A percentile compares a stretch with the other conserved stretches of the same genome.
These are phyloP conservation scores for Scheffersomyces stambukii DNA, from an alignment of 1,139 yeast species.

Conservation along the genomic window DNA sequence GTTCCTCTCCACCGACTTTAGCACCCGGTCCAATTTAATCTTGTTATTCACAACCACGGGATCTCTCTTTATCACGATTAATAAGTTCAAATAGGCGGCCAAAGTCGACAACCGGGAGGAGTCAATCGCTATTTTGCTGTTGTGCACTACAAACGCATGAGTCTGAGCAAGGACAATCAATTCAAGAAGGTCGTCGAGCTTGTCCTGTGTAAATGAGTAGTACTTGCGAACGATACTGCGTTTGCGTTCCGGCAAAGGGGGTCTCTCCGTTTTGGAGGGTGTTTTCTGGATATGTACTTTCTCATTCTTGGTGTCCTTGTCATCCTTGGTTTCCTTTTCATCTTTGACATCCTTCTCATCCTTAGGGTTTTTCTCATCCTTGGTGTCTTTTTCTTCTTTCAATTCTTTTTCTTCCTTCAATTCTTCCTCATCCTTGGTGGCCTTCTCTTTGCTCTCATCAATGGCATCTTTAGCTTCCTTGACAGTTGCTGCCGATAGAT, in stretches of 20 bases:
- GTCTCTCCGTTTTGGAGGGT: slow-evolving; percentile 6
- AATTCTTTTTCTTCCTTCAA: no score
- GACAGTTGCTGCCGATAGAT: slow-evolving; percentile 5
- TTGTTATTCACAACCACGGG: slow-evolving; percentile 16
- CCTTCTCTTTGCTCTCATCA: slow-evolving; percentile 1
- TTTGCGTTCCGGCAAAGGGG: slow-evolving; percentile 18
- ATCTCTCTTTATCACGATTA: slow-evolving; percentile 39
- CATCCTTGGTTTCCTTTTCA: slow-evolving; percentile 1
- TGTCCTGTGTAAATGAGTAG: slow-evolving; percentile 32
- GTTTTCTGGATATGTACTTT: slow-evolving; percentile 1
- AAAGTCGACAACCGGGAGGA: slow-evolving; percentile 37
- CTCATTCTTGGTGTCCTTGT: slow-evolving; percentile 2
- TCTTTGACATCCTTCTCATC: slow-evolving; percentile 1
- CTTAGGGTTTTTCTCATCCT: no score
- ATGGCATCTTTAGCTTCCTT: slow-evolving; percentile 1
- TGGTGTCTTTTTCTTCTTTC: no score
- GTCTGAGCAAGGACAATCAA: slow-evolving; percentile 31
- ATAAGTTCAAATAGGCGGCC: slow-evolving; percentile 51
- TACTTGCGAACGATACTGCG: slow-evolving; percentile 20
- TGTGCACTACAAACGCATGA: slow-evolving; percentile 23
- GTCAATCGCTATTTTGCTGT: slow-evolving; percentile 15
- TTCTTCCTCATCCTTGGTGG: no score
- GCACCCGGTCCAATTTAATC: slow-evolving; percentile 17
- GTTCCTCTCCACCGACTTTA: slow-evolving; percentile 13
- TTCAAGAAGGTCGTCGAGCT: slow-evolving; percentile 36